These are phyloP conservation scores for Cladophialophora chaetospira DNA, from an alignment of 2,329 filamentous ascomycete genomes.

Conservation along the genomic window DNA sequence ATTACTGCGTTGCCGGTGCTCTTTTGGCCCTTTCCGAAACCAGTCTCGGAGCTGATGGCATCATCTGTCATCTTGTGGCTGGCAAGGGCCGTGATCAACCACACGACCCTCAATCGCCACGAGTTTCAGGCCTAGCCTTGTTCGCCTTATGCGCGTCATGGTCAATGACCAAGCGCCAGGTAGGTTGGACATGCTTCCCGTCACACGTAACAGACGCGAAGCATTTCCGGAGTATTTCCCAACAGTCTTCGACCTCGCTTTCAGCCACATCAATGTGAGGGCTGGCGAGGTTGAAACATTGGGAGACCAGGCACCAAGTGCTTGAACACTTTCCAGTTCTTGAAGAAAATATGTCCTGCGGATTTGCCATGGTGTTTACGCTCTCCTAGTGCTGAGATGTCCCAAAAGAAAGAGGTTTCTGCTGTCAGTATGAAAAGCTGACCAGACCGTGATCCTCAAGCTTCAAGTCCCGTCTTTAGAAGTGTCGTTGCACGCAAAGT, in stretches of 20 bases:
- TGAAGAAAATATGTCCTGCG: too few species aligned
- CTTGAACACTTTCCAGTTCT: too few species aligned
- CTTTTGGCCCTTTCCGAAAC: not conserved
- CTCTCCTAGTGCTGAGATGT: too few species aligned
- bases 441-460: too few species aligned
- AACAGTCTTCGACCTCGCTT: too few species aligned
- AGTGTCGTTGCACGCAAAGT: too few species aligned
- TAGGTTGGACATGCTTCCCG: not conserved
- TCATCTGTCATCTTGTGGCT: constrained; percentile 25
- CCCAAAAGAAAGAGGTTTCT: too few species aligned
- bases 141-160: constrained; percentile 27
- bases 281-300: not conserved
- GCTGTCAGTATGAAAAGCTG: too few species aligned
- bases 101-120: constrained; percentile 3
- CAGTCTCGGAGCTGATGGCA: constrained; percentile 14
- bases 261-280: not conserved
- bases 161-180: not conserved
- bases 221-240: too few species aligned
- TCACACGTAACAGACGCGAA: not conserved
- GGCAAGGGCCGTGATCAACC: constrained; percentile 14
- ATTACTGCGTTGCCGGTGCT: constrained; percentile 1
- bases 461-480: too few species aligned
- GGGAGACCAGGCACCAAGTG: not conserved
- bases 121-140: constrained; percentile 20
- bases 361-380: too few species aligned